phyloP scores from a whole-genome alignment of 768 basidiomycete genomes.

The Cantharellus cinnabarinus region DNA sequence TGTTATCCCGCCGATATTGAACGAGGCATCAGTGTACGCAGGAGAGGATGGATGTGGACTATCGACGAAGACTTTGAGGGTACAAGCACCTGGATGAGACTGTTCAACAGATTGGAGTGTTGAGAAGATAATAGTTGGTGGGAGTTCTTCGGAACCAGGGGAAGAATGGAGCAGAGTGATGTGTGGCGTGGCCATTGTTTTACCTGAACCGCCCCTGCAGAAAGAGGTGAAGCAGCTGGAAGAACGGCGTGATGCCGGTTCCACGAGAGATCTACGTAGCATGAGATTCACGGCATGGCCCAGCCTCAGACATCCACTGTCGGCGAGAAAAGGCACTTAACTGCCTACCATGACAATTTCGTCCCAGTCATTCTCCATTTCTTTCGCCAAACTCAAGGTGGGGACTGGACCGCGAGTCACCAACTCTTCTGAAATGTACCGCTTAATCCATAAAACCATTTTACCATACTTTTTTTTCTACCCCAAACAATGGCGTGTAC shows the following conservation, averaged over 20 bases:
- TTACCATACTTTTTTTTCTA: slow-evolving; percentile 29
- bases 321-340: neutral
- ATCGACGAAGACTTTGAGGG: slow-evolving; percentile 44
- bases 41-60: too few relatives aligned
- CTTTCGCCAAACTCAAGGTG: slow-evolving; percentile 32
- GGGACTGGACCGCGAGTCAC: slow-evolving; percentile 53
- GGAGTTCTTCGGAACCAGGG: slow-evolving; percentile 37
- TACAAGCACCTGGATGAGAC: slow-evolving; percentile 34
- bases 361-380: slow-evolving; percentile 37
- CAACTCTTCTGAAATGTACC: slow-evolving; percentile 19
- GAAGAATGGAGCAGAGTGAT: slow-evolving; percentile 62
- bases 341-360: slow-evolving; percentile 49
- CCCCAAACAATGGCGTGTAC: slow-evolving; percentile 61
- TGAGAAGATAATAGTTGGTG: slow-evolving; percentile 38
- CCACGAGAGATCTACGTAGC: slow-evolving; percentile 59
- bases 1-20: neutral
- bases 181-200: slow-evolving; percentile 10
- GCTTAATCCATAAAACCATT: slow-evolving; percentile 67
- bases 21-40: too few relatives aligned
- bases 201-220: slow-evolving; percentile 19
- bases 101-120: slow-evolving; percentile 25
- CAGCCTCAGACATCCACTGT: neutral
- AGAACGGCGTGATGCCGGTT: slow-evolving; percentile 73
- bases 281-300: neutral
- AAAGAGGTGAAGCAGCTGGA: slow-evolving; percentile 43